These are phyloP conservation scores for Coprinopsis sp. DNA, from an alignment of 768 basidiomycete species.

Conservation along the genomic window DNA sequence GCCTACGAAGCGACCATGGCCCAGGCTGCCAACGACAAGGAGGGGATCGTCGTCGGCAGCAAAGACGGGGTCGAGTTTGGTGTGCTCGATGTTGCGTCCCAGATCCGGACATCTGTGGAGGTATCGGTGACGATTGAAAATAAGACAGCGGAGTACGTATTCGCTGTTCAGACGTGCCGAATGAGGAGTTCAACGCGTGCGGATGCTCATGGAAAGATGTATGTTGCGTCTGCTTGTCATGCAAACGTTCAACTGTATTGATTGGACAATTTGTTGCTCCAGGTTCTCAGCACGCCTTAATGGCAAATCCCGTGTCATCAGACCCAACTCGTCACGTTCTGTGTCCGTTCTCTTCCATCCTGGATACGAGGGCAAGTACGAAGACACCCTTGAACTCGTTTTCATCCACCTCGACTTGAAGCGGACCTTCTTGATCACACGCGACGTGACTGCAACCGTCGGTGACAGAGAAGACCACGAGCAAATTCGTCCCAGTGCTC, in stretches of 20 bases:
- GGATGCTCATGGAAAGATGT: conserved; percentile 23
- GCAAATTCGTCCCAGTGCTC: conserved; percentile 37
- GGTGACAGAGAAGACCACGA: conserved; percentile 49
- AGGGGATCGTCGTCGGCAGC: conserved; percentile 38
- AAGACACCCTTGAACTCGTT: conserved; percentile 44
- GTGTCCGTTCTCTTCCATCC: conserved; percentile 30
- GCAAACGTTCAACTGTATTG: neutral
- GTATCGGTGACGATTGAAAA: conserved; percentile 23
- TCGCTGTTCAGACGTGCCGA: conserved; percentile 19
- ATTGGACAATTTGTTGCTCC: neutral
- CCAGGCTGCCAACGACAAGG: conserved; percentile 42
- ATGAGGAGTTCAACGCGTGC: conserved; percentile 20
- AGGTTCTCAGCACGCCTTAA: conserved; percentile 31
- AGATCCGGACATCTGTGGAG: conserved; percentile 27
- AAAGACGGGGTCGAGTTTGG: conserved; percentile 43
- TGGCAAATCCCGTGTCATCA: conserved; percentile 25
- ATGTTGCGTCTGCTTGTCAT: conserved; percentile 6
- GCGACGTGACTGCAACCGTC: conserved; percentile 41
- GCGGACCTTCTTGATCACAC: conserved; percentile 42
- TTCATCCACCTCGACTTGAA: conserved; percentile 33
- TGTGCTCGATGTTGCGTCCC: conserved; percentile 38
- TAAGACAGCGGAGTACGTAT: conserved; percentile 11
- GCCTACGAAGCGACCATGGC: conserved; percentile 30
- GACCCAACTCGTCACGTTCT: conserved; percentile 20
- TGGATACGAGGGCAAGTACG: conserved; percentile 37